Base-by-base conservation (phyloP, 345 rosid species). In the Euphorbia tirucalli region DNA sequence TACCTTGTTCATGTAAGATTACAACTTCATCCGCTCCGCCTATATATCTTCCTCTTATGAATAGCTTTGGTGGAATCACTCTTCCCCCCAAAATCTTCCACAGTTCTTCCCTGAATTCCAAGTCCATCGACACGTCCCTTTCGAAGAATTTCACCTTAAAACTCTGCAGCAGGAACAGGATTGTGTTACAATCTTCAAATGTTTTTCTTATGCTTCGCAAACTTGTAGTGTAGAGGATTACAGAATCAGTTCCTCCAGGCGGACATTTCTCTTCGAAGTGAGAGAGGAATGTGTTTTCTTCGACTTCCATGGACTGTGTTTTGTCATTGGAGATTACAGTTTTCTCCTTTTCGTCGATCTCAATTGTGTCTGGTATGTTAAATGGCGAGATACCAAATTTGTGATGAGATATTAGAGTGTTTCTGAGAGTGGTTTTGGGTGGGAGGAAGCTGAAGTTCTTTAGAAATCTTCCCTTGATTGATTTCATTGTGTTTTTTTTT, bases 11-110 rank as follows among this genome's bases (percentile, higher is more conserved):
- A 52, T 92, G 93, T 77, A 95, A 72, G 11, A 75, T 61, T 22
- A 87, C 79, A 28, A 89, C 96, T 79, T 90, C 89, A 30, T 90
- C 93, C 7, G 96, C 96, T 77, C 97, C 97, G 31, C 99, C 99
- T 27, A 95, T 79, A 80, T 81, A 87, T 75, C 84, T 89, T 56
- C 97, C 97, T 65, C 70, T 87, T 10, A 95, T 74, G 79, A 95
- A 95, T 59, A 95, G 84, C 83, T 82, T 87, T 10, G 99, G 97
- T 25, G 97, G 90, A 32, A 85, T 74, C 49, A 79, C 91, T 75
- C 84, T 86, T 10, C 76, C 77, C 1, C 84, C 90, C 48, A 87
- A 61, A 24, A 86, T 55, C 67, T 81, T 82, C 97, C 96, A 89
- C 58, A 90, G 76, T 76, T 90, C 97, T 32, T 90, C 97, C 80